Percentiles rank a stretch among this genome's conserved stretches.
Conservation (phyloP, 768 basidiomycete species). For the Hygrocybe punicea region DNA sequence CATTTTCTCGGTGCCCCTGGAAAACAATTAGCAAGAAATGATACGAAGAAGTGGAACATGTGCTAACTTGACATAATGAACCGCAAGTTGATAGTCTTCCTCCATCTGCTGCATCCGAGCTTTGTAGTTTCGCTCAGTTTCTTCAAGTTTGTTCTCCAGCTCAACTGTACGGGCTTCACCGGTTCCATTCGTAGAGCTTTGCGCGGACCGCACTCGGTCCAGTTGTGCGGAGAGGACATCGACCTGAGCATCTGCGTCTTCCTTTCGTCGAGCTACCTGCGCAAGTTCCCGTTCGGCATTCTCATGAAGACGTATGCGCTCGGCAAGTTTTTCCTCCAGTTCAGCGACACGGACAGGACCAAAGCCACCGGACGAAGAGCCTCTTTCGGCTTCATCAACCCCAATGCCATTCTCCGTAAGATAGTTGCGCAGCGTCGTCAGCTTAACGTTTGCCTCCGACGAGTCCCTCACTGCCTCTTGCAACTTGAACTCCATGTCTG, state of each 20-base stretch:
- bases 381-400: conserved; percentile 65
- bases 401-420: conserved; percentile 84
- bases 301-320: conserved; percentile 69
- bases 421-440: conserved; percentile 78
- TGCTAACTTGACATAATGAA: conserved; percentile 92
- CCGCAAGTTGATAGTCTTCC: conserved; percentile 93
- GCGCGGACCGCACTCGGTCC: conserved; percentile 58
- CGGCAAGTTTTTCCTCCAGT: conserved; percentile 73
- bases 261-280: conserved; percentile 59
- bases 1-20: conserved; percentile 95
- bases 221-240: conserved; percentile 62
- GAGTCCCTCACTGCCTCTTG: conserved; percentile 61
- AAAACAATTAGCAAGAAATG: conserved; percentile 15
- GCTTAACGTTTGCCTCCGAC: conserved; percentile 66
- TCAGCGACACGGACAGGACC: conserved; percentile 54
- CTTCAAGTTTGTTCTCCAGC: conserved; percentile 74
- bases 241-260: conserved; percentile 71
- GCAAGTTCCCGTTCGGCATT: conserved; percentile 73
- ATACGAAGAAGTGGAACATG: conserved; percentile 14
- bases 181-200: conserved; percentile 44
- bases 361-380: conserved; percentile 41
- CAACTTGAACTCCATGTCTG: conserved; percentile 61
- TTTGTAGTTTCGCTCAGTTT: conserved; percentile 75
- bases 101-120: conserved; percentile 84
- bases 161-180: conserved; percentile 50